Evolutionary conservation across 2,329 filamentous ascomycete species (phyloP).

Genomic region (Samsoniella hepiali): DNA sequence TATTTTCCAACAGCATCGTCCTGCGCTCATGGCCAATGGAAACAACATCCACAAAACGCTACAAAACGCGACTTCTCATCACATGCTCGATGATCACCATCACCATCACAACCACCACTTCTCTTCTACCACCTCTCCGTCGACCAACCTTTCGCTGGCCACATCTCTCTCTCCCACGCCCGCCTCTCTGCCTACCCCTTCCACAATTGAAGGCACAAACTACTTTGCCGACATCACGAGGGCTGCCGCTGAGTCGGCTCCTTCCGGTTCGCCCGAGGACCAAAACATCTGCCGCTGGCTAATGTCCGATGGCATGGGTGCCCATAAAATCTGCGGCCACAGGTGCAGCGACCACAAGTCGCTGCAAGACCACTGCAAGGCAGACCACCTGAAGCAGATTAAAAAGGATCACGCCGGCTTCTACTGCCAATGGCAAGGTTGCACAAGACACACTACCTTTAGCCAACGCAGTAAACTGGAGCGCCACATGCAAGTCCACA

Average conservation of each 20-base stretch:
- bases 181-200: constrained; percentile 30
- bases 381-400: constrained; percentile 46
- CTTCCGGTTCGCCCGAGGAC: constrained; percentile 24
- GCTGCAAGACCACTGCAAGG: constrained; percentile 54
- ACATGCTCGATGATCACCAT: constrained; percentile 12
- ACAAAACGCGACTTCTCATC: constrained; percentile 9
- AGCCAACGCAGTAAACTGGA: constrained; percentile 61
- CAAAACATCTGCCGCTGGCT: constrained; percentile 36
- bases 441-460: constrained; percentile 52
- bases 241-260: constrained; percentile 17
- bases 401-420: constrained; percentile 46
- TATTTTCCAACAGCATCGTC: constrained; percentile 29
- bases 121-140: constrained; percentile 25
- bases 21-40: constrained; percentile 21
- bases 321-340: constrained; percentile 29
- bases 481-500: constrained; percentile 63
- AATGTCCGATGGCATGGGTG: constrained; percentile 21
- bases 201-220: constrained; percentile 24
- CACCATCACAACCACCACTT: constrained; percentile 20
- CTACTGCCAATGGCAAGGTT: constrained; percentile 55
- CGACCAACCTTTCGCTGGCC: constrained; percentile 25
- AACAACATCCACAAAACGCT: constrained; percentile 15
- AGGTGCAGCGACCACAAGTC: constrained; percentile 44
- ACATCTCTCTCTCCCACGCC: constrained; percentile 27
- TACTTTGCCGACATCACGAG: constrained; percentile 17